Evolutionary conservation across 2,329 filamentous ascomycete species (phyloP), one percentile per base, ranked within the genome.

Genomic region (Scedosporium apiospermum): DNA sequence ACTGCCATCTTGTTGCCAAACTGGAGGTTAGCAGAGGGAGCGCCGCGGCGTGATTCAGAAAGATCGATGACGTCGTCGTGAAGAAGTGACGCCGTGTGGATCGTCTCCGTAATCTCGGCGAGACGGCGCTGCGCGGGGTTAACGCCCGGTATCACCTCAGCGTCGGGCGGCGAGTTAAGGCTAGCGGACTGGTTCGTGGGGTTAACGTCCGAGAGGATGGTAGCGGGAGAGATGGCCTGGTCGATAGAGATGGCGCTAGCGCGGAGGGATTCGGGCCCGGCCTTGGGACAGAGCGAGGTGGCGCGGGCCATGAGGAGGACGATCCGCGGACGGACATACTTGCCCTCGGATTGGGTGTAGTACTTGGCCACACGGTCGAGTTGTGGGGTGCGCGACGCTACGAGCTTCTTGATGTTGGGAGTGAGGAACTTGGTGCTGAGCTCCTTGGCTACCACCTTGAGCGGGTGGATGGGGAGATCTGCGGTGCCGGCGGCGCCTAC

Each of bases 1-100:
- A 99, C 93, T 14, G 95, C 93, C 93, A 99, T 98, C 76, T 99
- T 99, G 80, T 99, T 99, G 66, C 95, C 95, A 70, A 98, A 98
- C 70, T 93, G 90, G 65, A 95, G 84, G 73, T 99, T 99, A 38
- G 95, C 95, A 1, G 91, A 96, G 6, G 91, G 89, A 2, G 87
- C 86, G 34, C 91, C 90, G 64, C 95, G 89, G 62, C 95, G 86
- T 10, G 92, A 89, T 51, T 90, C 82, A 1, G 93, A 96, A 73
- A 93, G 90, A 73, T 99, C 95, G 71, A 99, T 96, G 34, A 99
- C 95, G 77, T 99, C 95, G 81, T 99, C 95, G 76, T 99, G 95
- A 14, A 99, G 86, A 18, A 99, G 84, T 1, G 93, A 98, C 0
- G 95, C 93, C 0, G 95, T 98, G 75, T 99, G 95, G 67, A 99